Conservation (phyloP, 768 basidiomycete species). For the Xerocomus brunneocitrinus region DNA sequence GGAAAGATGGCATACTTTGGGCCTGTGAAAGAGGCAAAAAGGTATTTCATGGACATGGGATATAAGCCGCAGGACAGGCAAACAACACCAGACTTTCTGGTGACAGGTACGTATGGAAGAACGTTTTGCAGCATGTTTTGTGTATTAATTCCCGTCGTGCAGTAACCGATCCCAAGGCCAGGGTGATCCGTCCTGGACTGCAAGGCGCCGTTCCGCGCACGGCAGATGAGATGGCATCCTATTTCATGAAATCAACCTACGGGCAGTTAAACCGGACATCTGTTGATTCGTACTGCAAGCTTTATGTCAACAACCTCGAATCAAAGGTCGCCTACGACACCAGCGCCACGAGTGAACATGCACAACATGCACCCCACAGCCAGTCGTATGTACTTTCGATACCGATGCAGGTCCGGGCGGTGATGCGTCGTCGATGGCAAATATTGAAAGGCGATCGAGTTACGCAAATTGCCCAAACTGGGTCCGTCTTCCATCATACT, state of each 20-base stretch:
- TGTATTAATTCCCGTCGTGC: neutral
- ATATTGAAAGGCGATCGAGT: slow-evolving; percentile 39
- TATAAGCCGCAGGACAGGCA: slow-evolving; percentile 51
- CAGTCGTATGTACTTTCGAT: slow-evolving; percentile 46
- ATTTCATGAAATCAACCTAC: slow-evolving; percentile 39
- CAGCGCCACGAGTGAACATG: slow-evolving; percentile 49
- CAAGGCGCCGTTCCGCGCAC: slow-evolving; percentile 43
- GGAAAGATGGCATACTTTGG: slow-evolving; percentile 57
- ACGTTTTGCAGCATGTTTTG: neutral
- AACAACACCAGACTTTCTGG: slow-evolving; percentile 58
- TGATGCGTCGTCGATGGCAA: slow-evolving; percentile 43
- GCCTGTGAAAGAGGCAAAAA: slow-evolving; percentile 43
- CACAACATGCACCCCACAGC: slow-evolving; percentile 30
- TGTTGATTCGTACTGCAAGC: slow-evolving; percentile 40
- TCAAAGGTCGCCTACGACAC: slow-evolving; percentile 39
- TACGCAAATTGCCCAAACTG: slow-evolving; percentile 32
- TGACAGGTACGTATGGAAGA: slow-evolving; percentile 37
- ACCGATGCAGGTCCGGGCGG: slow-evolving; percentile 40
- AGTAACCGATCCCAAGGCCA: slow-evolving; percentile 58
- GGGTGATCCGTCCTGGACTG: slow-evolving; percentile 43
- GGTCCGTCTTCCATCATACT: slow-evolving; percentile 25
- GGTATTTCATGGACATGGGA: slow-evolving; percentile 56
- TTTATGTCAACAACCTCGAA: slow-evolving; percentile 43
- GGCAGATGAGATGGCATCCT: slow-evolving; percentile 52
- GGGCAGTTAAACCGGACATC: slow-evolving; percentile 43